These are phyloP conservation scores for Mycena chlorophos DNA, from an alignment of 768 basidiomycete genomes.

Conservation along the genomic window DNA sequence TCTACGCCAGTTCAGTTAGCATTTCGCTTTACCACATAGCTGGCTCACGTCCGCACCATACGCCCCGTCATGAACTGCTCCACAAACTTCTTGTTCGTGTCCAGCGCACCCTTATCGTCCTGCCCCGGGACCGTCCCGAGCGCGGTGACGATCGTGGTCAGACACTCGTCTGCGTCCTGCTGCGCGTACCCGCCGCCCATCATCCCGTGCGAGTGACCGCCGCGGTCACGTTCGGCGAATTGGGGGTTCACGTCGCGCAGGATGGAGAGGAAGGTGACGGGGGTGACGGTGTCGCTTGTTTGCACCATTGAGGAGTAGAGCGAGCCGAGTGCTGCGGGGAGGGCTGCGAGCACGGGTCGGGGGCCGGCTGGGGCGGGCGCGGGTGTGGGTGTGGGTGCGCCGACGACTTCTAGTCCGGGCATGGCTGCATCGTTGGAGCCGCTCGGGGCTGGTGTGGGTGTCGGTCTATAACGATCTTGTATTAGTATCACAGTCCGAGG, in stretches of 20 bases:
- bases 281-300: slow-evolving; percentile 76
- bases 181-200: slow-evolving; percentile 66
- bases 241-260: slow-evolving; percentile 84
- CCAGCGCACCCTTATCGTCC: slow-evolving; percentile 28
- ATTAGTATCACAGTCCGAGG: neutral
- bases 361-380: slow-evolving; percentile 27
- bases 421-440: slow-evolving; percentile 2
- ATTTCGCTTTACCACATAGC: neutral
- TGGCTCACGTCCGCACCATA: slow-evolving; percentile 64
- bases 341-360: slow-evolving; percentile 39
- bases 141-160: slow-evolving; percentile 69
- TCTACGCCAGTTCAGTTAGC: slow-evolving; percentile 39
- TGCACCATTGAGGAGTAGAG: slow-evolving; percentile 72
- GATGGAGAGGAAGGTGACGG: slow-evolving; percentile 62
- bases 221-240: slow-evolving; percentile 73
- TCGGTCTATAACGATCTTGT: neutral
- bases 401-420: slow-evolving; percentile 10
- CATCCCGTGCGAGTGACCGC: slow-evolving; percentile 36
- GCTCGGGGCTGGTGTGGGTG: neutral
- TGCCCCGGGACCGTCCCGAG: slow-evolving; percentile 68
- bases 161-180: slow-evolving; percentile 96
- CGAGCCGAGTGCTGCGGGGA: slow-evolving; percentile 59
- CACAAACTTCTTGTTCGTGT: slow-evolving; percentile 57
- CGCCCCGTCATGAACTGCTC: slow-evolving; percentile 81
- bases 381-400: slow-evolving; percentile 1